phyloP scores from a whole-genome alignment of 805 yeast genomes.

The Ogataea glucozyma region DNA sequence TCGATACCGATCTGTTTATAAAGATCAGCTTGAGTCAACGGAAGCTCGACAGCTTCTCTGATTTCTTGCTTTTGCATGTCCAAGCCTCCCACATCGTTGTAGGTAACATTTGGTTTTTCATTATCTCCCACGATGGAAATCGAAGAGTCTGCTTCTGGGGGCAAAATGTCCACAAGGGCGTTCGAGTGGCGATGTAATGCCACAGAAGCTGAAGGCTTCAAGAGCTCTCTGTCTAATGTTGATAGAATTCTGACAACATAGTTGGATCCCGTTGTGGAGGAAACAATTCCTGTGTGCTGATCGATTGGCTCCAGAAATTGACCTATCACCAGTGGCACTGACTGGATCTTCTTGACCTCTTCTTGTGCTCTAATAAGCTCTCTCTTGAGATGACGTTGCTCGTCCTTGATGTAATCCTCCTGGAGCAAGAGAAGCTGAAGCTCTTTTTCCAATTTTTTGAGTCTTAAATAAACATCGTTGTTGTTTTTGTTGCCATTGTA shows the following conservation, averaged over 20 bases:
- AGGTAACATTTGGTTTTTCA: conserved; percentile 89
- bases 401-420: conserved; percentile 97
- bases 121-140: conserved; percentile 93
- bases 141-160: conserved; percentile 98
- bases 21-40: conserved; percentile 91
- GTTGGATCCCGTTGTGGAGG: conserved; percentile 96
- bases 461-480: conserved; percentile 74
- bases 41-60: conserved; percentile 97
- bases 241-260: conserved; percentile 94
- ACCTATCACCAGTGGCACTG: conserved; percentile 97
- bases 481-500: conserved; percentile 26
- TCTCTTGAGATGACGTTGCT: conserved; percentile 92
- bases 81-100: conserved; percentile 97
- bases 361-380: conserved; percentile 97
- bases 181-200: conserved; percentile 98
- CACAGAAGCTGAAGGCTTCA: conserved; percentile 93
- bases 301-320: conserved; percentile 98
- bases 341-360: conserved; percentile 95
- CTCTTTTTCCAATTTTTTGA: conserved; percentile 89
- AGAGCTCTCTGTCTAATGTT: conserved; percentile 89
- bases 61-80: conserved; percentile 99
- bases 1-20: conserved; percentile 98
- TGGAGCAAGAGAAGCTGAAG: conserved; percentile 81
- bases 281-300: conserved; percentile 93
- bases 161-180: conserved; percentile 93